Evolutionary conservation across 352 stramenopile species (phyloP).

Genomic region (Globisporangium apiculatum): DNA sequence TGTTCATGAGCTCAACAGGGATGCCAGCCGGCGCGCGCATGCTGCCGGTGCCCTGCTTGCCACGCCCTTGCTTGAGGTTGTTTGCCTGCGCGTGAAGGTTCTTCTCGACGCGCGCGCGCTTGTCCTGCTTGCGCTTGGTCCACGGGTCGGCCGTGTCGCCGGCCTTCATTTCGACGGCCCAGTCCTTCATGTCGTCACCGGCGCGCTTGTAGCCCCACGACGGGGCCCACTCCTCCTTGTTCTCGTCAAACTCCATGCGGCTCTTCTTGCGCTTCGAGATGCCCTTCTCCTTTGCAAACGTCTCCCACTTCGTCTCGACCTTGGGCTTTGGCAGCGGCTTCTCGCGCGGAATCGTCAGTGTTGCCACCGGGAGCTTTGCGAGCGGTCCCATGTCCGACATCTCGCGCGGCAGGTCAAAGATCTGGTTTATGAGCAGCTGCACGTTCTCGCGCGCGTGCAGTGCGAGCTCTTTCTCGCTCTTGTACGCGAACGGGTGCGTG

Average conservation of each 20-base stretch:
- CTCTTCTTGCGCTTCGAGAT: slow-evolving; percentile 96
- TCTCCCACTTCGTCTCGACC: slow-evolving; percentile 97
- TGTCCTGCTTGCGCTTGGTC: slow-evolving; percentile 90
- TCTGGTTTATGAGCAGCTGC: slow-evolving; percentile 90
- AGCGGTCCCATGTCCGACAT: slow-evolving; percentile 91
- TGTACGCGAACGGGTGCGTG: slow-evolving; percentile 78
- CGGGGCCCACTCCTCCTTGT: slow-evolving; percentile 90
- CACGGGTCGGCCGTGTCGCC: slow-evolving; percentile 93
- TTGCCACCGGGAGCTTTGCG: slow-evolving; percentile 60
- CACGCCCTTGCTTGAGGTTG: slow-evolving; percentile 65
- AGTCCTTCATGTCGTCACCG: slow-evolving; percentile 86
- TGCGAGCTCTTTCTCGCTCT: slow-evolving; percentile 87
- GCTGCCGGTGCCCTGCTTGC: slow-evolving; percentile 41
- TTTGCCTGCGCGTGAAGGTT: slow-evolving; percentile 85
- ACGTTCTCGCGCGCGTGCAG: slow-evolving; percentile 89
- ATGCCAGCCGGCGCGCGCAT: slow-evolving; percentile 73
- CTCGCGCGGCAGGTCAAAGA: slow-evolving; percentile 90
- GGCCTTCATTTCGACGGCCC: slow-evolving; percentile 92
- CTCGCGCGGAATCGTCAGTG: slow-evolving; percentile 75
- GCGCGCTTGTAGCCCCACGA: slow-evolving; percentile 90
- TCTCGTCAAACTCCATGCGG: slow-evolving; percentile 96
- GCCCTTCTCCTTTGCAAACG: slow-evolving; percentile 97
- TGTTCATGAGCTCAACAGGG: slow-evolving; percentile 86
- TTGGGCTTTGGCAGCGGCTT: slow-evolving; percentile 91
- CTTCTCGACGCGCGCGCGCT: slow-evolving; percentile 88